Evolutionary conservation across 2,329 filamentous ascomycete species (phyloP).

Genomic region (Clonostachys rhizophaga): DNA sequence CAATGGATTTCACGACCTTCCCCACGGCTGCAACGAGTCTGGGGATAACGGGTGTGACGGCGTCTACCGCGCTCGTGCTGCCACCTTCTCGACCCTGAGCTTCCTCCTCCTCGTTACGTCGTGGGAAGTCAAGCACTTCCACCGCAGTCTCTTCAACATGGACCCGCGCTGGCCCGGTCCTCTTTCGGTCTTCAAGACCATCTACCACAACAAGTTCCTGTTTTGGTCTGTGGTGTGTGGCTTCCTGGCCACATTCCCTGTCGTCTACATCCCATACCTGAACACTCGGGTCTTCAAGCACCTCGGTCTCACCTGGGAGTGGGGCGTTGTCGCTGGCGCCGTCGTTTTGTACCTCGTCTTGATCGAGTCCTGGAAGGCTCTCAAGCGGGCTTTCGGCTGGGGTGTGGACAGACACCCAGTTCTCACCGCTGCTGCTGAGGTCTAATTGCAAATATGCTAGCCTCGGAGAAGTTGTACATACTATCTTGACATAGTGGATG

Average conservation of each 20-base stretch:
- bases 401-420: slow-evolving; percentile 18
- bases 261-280: slow-evolving; percentile 64
- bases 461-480: no score
- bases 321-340: slow-evolving; percentile 60
- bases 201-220: slow-evolving; percentile 65
- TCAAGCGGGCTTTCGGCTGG: slow-evolving; percentile 46
- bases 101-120: slow-evolving; percentile 65
- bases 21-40: slow-evolving; percentile 51
- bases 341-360: slow-evolving; percentile 56
- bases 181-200: slow-evolving; percentile 50
- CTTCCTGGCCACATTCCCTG: slow-evolving; percentile 55
- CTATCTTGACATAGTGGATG: no score
- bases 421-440: no score
- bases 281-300: slow-evolving; percentile 68
- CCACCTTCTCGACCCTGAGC: slow-evolving; percentile 65
- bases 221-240: slow-evolving; percentile 60
- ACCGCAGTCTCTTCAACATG: slow-evolving; percentile 66
- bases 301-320: slow-evolving; percentile 64
- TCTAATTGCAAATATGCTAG: no score
- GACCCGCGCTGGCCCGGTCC: slow-evolving; percentile 44
- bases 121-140: slow-evolving; percentile 71
- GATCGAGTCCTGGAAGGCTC: slow-evolving; percentile 66
- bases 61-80: slow-evolving; percentile 61
- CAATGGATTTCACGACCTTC: slow-evolving; percentile 42
- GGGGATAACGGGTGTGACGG: slow-evolving; percentile 44